Base-by-base conservation (phyloP, 2,329 filamentous ascomycete species). In the Sporothrix protearum region DNA sequence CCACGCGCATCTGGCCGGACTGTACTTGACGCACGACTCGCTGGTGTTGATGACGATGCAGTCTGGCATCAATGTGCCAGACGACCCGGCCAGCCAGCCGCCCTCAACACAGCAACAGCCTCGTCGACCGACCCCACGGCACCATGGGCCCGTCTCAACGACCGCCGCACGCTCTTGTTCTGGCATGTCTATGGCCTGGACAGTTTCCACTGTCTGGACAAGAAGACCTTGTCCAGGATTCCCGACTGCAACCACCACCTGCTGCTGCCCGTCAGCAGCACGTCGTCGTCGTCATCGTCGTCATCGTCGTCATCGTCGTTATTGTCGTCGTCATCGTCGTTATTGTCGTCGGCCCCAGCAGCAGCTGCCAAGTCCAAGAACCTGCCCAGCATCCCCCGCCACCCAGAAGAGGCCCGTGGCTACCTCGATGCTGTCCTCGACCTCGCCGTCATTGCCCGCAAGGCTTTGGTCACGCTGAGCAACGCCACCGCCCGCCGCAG, bases 21-120 rank as follows among this genome's bases (percentile, higher is more conserved):
- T 77, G 8, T 76, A 76, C 51, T 68, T 77, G 45, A 76, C 73
- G 4, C 76, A 75, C 55, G 75, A 77, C 70, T 74, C 76, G 39
- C 74, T 77, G 7, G 75, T 77, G 1, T 61, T 78, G 45, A 75
- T 77, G 76, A 75, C 74, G 7, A 66, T 73, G 72, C 72, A 73
- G 59, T 73, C 72, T 12, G 72, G 72, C 22, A 71, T 73, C 16
- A 47, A 69, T 55, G 66, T 33, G 68, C 47, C 36, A 25, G 14
- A 51, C 1, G 55, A 61, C 6, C 33, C 36, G 7, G 59, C 19
- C 22, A 28, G 59, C 7, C 59, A 28, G 22, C 16, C 51, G 5
- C 3, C 19, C 2, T 16, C 45, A n/a, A 22, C 9, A 7, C 45
- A n/a, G 6, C 39, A 10, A 45, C 59, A 10, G 3, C 57, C 1